Conservation (phyloP, 345 rosid genomes). For the Draba incana region DNA sequence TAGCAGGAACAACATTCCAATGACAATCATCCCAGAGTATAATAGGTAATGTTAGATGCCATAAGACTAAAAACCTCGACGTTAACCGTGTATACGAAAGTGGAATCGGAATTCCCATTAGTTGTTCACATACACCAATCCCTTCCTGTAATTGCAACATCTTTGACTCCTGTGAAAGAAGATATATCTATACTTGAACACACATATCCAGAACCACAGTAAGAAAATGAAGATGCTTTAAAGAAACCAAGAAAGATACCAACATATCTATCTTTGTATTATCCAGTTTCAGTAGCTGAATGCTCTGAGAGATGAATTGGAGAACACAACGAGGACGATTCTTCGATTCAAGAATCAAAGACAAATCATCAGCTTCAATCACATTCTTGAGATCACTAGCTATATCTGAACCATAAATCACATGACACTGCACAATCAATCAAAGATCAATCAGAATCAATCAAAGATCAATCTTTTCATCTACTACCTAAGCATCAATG, state of each 20-base stretch:
- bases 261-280: conserved; percentile 57
- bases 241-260: conserved; percentile 52
- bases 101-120: conserved; percentile 87
- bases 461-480: neutral
- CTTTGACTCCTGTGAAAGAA: conserved; percentile 63
- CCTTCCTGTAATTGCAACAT: conserved; percentile 84
- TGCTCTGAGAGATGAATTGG: conserved; percentile 76
- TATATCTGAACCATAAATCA: conserved; percentile 70
- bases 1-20: conserved; percentile 96
- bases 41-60: conserved; percentile 92
- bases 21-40: conserved; percentile 99
- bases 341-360: conserved; percentile 66
- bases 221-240: conserved; percentile 12
- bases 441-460: conserved; percentile 14
- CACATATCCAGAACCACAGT: neutral
- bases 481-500: neutral
- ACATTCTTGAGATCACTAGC: conserved; percentile 59
- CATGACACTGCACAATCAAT: conserved; percentile 73
- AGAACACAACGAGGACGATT: conserved; percentile 82
- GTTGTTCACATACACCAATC: conserved; percentile 82
- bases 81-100: conserved; percentile 93
- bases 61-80: conserved; percentile 90
- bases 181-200: neutral
- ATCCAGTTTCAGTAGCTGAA: conserved; percentile 60
- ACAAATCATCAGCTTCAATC: conserved; percentile 79